Evolutionary conservation across 352 stramenopile species (phyloP).

Genomic region (Paralagenidium karlingii): DNA sequence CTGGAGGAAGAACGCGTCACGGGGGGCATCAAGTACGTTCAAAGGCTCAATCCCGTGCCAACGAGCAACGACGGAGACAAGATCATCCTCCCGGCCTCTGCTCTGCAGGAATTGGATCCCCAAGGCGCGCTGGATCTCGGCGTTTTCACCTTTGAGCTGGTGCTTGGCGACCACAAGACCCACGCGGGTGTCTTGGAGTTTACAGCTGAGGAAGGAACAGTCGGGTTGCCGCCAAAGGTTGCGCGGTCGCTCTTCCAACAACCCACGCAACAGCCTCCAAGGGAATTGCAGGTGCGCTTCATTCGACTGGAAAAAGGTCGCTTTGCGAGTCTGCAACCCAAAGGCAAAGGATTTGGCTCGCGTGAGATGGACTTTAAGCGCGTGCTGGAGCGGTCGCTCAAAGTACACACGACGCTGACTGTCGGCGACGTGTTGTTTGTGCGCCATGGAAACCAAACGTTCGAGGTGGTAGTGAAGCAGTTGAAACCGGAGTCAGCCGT

Average conservation of each 20-base stretch:
- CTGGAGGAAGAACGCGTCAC: conserved; percentile 64
- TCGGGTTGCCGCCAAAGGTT: conserved; percentile 68
- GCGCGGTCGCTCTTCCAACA: conserved; percentile 44
- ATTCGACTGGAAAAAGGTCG: conserved; percentile 57
- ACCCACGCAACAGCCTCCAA: conserved; percentile 8
- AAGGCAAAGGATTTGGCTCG: conserved; percentile 49
- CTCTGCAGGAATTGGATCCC: conserved; percentile 62
- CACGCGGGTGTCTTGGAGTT: conserved; percentile 76
- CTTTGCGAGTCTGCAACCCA: conserved; percentile 56
- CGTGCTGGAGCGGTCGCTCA: conserved; percentile 60
- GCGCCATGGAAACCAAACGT: conserved; percentile 55
- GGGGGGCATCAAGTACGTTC: conserved; percentile 49
- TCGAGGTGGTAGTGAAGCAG: conserved; percentile 49
- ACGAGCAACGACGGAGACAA: conserved; percentile 52
- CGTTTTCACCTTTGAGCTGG: conserved; percentile 74
- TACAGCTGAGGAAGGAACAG: conserved; percentile 54
- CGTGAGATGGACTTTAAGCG: conserved; percentile 74
- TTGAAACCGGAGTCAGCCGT: conserved; percentile 43
- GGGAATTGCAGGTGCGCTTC: conserved; percentile 43
- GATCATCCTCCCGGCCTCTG: conserved; percentile 59
- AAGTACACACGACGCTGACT: conserved; percentile 63
- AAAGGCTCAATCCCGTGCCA: conserved; percentile 28
- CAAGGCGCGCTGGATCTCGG: conserved; percentile 62
- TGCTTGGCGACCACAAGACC: conserved; percentile 15
- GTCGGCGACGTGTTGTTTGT: conserved; percentile 66